Base-by-base conservation (phyloP, 805 yeast genomes). In the Metschnikowia lochheadii region DNA sequence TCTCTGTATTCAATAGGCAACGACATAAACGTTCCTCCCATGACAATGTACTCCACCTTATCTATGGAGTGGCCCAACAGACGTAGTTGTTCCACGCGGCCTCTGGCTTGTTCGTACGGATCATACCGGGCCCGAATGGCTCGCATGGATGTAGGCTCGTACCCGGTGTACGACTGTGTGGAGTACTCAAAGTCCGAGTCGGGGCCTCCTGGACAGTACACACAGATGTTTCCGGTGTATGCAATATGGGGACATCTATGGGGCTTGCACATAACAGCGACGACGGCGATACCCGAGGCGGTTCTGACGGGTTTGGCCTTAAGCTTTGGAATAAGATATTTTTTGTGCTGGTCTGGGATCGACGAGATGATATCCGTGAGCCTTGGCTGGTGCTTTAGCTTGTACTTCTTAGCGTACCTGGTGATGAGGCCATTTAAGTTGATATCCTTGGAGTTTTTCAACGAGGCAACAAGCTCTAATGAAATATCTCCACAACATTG, bases 21-120 rank as follows among this genome's bases (percentile, higher is more conserved):
- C 2, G 96, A 87, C 99, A 94, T 94, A 67, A 94, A 94, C 0
- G 99, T 94, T 56, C 99, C 99, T 49, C 99, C 99, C 99, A 94
- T 94, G 56, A 94, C 85, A 56, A 94, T 94, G 65, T 94, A 94
- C 68, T 94, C 99, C 13, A 94, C 99, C 64, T 94, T 94, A 66
- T 94, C 99, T 41, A 94, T 92, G 1, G 96, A 85, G 64, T 94
- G 99, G 13, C 99, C 99, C 53, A 94, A 76, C 67, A 87, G 97
- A 58, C 96, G 82, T 56, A 94, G 77, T 75, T 94, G 99, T 63
- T 94, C 99, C 37, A 94, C 85, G 67, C 99, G 83, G 44, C 99
- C 99, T 64, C 99, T 79, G 5, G 98, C 97, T 68, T 94, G 99
- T 69, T 94, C 99, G 64, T 89, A 94, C 1, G 99, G 98, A 67